These are phyloP conservation scores for Candida incommunis DNA, from an alignment of 805 yeast genomes.

Conservation along the genomic window DNA sequence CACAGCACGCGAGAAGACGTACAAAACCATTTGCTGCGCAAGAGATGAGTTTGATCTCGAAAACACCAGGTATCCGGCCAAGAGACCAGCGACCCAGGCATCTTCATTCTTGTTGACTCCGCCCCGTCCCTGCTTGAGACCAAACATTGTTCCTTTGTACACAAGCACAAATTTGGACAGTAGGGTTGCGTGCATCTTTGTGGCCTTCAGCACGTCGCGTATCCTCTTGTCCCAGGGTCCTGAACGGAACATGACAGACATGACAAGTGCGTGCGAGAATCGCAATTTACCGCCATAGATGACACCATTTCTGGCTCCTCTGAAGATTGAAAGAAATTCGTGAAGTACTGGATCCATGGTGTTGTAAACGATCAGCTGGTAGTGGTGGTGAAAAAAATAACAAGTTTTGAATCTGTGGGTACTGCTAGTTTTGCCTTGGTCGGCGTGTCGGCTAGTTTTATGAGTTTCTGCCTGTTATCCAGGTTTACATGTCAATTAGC, in stretches of 20 bases:
- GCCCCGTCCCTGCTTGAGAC: constrained; percentile 14
- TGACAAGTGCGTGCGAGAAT: constrained; percentile 51
- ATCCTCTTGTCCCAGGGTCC: constrained; percentile 32
- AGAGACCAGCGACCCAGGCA: constrained; percentile 23
- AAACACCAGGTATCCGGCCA: constrained; percentile 29
- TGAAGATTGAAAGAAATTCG: constrained; percentile 23
- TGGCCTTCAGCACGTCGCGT: constrained; percentile 33
- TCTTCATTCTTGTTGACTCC: constrained; percentile 10
- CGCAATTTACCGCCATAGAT: constrained; percentile 50
- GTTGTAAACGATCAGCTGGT: too few relatives aligned
- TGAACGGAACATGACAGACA: constrained; percentile 38
- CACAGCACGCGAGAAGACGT: constrained; percentile 54
- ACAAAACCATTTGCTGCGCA: constrained; percentile 61
- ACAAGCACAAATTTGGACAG: constrained; percentile 42
- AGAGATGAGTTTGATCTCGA: constrained; percentile 29
- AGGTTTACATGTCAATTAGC: too few relatives aligned
- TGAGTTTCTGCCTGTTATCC: too few relatives aligned
- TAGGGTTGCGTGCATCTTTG: constrained; percentile 40
- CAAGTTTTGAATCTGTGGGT: too few relatives aligned
- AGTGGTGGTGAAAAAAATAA: too few relatives aligned
- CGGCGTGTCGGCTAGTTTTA: too few relatives aligned
- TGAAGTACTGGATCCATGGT: constrained; percentile 21
- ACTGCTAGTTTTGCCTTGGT: too few relatives aligned
- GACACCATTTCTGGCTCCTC: constrained; percentile 33
- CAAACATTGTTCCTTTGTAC: constrained; percentile 28